Conservation (phyloP, 2,329 filamentous ascomycete genomes). For the Hymenoscyphus linearis region DNA sequence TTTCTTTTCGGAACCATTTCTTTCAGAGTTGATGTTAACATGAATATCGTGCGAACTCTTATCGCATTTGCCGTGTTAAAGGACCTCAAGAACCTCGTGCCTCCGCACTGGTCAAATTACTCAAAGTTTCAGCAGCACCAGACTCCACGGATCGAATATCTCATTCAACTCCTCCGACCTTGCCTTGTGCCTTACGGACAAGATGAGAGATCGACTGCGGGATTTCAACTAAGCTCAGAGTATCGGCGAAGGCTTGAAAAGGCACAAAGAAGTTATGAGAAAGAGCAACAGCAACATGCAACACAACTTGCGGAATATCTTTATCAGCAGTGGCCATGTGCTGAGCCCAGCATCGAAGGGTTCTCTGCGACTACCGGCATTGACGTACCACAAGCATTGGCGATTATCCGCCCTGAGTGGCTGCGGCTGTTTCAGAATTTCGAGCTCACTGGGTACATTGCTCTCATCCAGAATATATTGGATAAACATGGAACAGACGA, state of each 20-base stretch:
- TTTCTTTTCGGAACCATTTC: slow-evolving; percentile 43
- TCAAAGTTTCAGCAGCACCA: slow-evolving; percentile 34
- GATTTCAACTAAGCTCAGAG: slow-evolving; percentile 10
- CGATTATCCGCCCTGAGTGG: slow-evolving; percentile 42
- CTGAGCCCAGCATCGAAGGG: slow-evolving; percentile 29
- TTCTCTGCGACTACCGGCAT: slow-evolving; percentile 33
- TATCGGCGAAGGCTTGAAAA: slow-evolving; percentile 19
- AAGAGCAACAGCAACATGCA: slow-evolving; percentile 33
- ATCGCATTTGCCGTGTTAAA: slow-evolving; percentile 40
- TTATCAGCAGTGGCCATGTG: slow-evolving; percentile 41
- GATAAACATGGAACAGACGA: slow-evolving; percentile 21
- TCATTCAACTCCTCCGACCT: slow-evolving; percentile 33
- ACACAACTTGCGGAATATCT: slow-evolving; percentile 38
- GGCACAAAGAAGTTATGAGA: slow-evolving; percentile 29
- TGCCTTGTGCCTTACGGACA: slow-evolving; percentile 29
- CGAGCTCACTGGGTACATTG: slow-evolving; percentile 40
- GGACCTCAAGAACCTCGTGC: slow-evolving; percentile 34
- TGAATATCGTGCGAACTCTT: slow-evolving; percentile 39
- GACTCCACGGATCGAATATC: slow-evolving; percentile 29
- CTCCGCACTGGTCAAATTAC: slow-evolving; percentile 35
- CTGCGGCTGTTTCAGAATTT: slow-evolving; percentile 42
- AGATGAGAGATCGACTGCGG: slow-evolving; percentile 17
- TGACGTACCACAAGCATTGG: slow-evolving; percentile 36
- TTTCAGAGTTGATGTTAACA: slow-evolving; percentile 36
- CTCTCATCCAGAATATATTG: slow-evolving; percentile 39